Evolutionary conservation across 108 stramenopile species (phyloP).

Genomic region (Fragilaria crotonensis): DNA sequence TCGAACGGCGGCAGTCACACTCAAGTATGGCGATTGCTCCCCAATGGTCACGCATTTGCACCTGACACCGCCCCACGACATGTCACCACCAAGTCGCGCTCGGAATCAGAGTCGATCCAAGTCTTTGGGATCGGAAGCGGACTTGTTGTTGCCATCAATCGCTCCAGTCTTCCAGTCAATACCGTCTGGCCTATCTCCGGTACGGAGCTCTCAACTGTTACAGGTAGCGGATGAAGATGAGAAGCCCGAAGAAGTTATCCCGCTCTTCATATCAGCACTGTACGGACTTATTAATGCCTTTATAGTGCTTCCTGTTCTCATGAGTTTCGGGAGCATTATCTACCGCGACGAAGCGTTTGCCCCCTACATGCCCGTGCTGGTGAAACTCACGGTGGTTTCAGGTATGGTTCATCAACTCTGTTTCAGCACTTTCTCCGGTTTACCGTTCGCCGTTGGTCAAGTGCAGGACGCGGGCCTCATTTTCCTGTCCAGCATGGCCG

Average conservation of each 20-base stretch:
- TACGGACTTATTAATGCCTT: slow-evolving; percentile 75
- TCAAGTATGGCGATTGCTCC: neutral
- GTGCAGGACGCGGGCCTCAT: slow-evolving; percentile 98
- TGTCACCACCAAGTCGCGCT: neutral
- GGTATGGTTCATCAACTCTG: slow-evolving; percentile 90
- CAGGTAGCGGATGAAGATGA: no score
- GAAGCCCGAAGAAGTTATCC: slow-evolving; percentile 1
- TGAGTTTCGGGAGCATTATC: slow-evolving; percentile 85
- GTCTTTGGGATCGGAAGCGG: neutral
- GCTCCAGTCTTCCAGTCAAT: neutral
- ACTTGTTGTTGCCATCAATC: neutral
- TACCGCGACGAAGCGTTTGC: slow-evolving; percentile 73
- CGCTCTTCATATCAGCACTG: slow-evolving; percentile 31
- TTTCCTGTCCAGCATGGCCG: slow-evolving; percentile 88
- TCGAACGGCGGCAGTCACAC: no score
- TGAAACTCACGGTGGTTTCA: slow-evolving; percentile 74
- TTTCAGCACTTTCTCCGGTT: slow-evolving; percentile 71
- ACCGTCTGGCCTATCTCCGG: no score
- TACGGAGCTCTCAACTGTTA: no score
- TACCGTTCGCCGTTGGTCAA: slow-evolving; percentile 93
- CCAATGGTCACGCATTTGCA: neutral
- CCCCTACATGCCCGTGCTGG: slow-evolving; percentile 69
- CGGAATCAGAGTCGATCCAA: neutral
- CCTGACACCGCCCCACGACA: neutral
- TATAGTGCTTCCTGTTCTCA: slow-evolving; percentile 78